These are phyloP conservation scores for Coccomyxa sp. DNA, from an alignment of 139 green algal species.

Conservation along the genomic window DNA sequence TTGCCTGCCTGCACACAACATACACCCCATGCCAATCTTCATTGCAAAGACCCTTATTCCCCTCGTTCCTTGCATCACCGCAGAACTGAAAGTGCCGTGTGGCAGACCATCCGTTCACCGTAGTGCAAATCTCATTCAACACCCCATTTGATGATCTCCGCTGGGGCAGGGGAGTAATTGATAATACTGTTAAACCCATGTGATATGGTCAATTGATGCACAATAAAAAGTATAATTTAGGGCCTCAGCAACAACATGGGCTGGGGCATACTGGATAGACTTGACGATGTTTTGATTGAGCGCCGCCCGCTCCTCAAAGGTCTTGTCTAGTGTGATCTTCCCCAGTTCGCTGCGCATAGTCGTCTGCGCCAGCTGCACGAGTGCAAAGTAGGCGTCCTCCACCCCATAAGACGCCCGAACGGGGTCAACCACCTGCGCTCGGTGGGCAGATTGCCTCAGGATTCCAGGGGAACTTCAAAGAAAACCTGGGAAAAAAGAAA, in stretches of 20 bases:
- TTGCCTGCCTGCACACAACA: constrained; percentile 64
- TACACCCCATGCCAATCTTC: too few species aligned
- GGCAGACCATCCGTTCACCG: too few species aligned
- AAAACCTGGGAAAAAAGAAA: too few species aligned
- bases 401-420: constrained; percentile 88
- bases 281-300: constrained; percentile 83
- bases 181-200: too few species aligned
- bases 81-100: background rate
- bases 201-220: too few species aligned
- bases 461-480: background rate
- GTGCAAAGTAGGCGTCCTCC: constrained; percentile 86
- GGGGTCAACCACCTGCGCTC: constrained; percentile 78
- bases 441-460: background rate
- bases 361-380: constrained; percentile 93
- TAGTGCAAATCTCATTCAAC: too few species aligned
- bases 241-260: too few species aligned
- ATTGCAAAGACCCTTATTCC: too few species aligned
- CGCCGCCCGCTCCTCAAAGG: constrained; percentile 89
- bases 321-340: constrained; percentile 96
- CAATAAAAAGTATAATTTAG: too few species aligned
- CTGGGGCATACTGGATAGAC: constrained; percentile 13
- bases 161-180: too few species aligned
- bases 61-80: background rate
- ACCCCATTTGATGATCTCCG: too few species aligned
- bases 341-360: constrained; percentile 95